Base-by-base conservation (phyloP, 106 monocot genomes). In the Acorus calamus region DNA sequence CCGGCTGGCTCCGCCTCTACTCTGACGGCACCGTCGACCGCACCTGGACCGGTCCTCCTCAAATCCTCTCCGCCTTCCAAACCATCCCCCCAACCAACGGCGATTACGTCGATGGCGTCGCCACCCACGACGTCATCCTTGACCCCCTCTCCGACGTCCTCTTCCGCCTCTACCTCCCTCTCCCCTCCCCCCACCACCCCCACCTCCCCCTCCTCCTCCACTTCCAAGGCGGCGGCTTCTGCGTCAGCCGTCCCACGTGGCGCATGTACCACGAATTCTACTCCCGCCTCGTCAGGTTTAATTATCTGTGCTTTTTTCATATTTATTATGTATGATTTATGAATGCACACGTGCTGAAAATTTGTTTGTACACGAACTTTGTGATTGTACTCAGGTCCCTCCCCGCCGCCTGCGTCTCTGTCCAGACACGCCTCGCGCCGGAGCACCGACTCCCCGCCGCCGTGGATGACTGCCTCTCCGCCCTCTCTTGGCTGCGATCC, bases 221-320 rank as follows among this genome's bases (percentile, higher is more conserved):
- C 75, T 78, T 92, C 69, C 87, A 87, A n/a, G 92, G 92, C 7
- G 92, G 92, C 52, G 92, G 92, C 8, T 92, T 92, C 77, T 92
- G 92, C 84, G 82, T 92, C 53, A 72, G 72, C 62, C 79, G 77
- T 50, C 52, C 71, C 47, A 75, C 79, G 4, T 81, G 84, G 87
- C 52, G 71, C 66, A 87, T 84, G 82, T 92, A 87, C 79, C 81
- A 92, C 79, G 84, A 87, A 2, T 87, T 92, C 73, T 92, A 92
- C 74, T 46, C 87, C 14, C 81, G 84, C 52, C 63, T 92, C 54
- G 84, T 84, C 72, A 14, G 70, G 47, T 28, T 1, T 28, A 28
- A 28, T 28, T 28, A 28, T 28, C 28, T 28, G n/a, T n/a, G n/a
- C 28, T 28, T 28, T 28, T 28, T 28, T 28, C 28, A 28, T 28